Conservation (phyloP, 371 early-diverging fungal genomes). For the Mortierella sp. region DNA sequence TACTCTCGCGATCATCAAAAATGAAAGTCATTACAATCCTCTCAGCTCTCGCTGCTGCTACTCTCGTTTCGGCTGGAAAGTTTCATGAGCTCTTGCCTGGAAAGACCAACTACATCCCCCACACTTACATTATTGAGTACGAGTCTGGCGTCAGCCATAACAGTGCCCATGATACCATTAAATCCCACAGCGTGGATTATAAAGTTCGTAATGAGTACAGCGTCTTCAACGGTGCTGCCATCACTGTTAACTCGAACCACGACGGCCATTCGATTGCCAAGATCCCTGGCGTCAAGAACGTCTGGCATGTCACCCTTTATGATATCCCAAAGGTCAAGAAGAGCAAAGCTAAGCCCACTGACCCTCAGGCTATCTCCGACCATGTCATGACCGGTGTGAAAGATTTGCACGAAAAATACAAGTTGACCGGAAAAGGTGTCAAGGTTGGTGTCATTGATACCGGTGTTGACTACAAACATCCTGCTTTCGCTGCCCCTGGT, state of each 20-base stretch:
- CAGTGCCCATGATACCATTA: conserved; percentile 36
- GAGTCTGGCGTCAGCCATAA: conserved; percentile 22
- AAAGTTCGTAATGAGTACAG: conserved; percentile 48
- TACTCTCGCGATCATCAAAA: no score
- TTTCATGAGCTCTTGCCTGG: conserved; percentile 21
- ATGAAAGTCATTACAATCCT: conserved; percentile 52
- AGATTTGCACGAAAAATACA: conserved; percentile 59
- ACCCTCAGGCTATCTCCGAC: conserved; percentile 31
- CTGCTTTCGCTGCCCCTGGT: conserved; percentile 60
- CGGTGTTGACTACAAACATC: conserved; percentile 68
- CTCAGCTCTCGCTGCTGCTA: conserved; percentile 45
- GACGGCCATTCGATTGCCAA: conserved; percentile 24
- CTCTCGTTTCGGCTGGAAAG: conserved; percentile 50
- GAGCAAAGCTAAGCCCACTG: conserved; percentile 42
- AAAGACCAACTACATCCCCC: conserved; percentile 17
- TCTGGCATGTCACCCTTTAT: conserved; percentile 51
- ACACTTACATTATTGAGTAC: conserved; percentile 47
- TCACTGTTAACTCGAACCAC: conserved; percentile 44
- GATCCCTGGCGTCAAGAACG: conserved; percentile 57
- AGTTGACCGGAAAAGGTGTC: conserved; percentile 70
- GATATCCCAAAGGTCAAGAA: conserved; percentile 18
- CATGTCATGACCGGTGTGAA: conserved; percentile 74
- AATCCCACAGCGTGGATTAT: conserved; percentile 35
- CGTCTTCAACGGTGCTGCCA: conserved; percentile 53
- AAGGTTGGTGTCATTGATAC: conserved; percentile 68